These are phyloP conservation scores for Acanthochlamys bracteata DNA, from an alignment of 106 monocot genomes.

Conservation along the genomic window DNA sequence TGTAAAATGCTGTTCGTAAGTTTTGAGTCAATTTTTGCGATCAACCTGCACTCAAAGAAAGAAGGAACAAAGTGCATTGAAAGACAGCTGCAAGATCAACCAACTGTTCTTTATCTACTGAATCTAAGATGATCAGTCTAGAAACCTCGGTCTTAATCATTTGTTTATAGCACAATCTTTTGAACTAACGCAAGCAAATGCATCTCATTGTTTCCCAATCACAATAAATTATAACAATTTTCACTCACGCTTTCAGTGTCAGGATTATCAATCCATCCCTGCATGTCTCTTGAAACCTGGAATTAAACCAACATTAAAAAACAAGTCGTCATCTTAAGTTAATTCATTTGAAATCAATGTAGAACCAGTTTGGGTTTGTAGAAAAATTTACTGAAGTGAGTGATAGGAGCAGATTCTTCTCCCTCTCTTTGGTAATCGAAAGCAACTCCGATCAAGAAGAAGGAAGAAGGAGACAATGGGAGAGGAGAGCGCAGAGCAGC, in stretches of 20 bases:
- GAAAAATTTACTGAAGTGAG: background rate
- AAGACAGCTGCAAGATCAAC: background rate
- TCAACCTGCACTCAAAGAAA: background rate
- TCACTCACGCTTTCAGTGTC: too few relatives aligned
- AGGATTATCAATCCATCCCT: background rate
- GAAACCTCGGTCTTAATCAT: too few relatives aligned
- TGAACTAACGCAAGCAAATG: too few relatives aligned
- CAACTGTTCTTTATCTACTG: too few relatives aligned
- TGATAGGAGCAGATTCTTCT: constrained; percentile 7
- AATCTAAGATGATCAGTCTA: too few relatives aligned
- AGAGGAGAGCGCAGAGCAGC: background rate
- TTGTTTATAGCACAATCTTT: too few relatives aligned
- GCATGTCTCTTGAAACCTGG: constrained; percentile 1
- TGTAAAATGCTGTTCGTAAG: background rate
- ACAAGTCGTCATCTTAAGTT: background rate
- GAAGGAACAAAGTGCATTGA: background rate
- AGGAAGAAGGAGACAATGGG: constrained; percentile 3
- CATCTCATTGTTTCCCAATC: too few relatives aligned
- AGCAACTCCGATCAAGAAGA: background rate
- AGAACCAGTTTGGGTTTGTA: background rate
- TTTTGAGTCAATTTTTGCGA: background rate
- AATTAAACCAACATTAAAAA: background rate
- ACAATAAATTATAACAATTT: too few relatives aligned
- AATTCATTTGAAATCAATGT: background rate
- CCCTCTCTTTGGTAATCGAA: background rate